These are phyloP conservation scores for Cyclanthera cordifolia DNA, from an alignment of 306 rosid genomes.

Conservation along the genomic window DNA sequence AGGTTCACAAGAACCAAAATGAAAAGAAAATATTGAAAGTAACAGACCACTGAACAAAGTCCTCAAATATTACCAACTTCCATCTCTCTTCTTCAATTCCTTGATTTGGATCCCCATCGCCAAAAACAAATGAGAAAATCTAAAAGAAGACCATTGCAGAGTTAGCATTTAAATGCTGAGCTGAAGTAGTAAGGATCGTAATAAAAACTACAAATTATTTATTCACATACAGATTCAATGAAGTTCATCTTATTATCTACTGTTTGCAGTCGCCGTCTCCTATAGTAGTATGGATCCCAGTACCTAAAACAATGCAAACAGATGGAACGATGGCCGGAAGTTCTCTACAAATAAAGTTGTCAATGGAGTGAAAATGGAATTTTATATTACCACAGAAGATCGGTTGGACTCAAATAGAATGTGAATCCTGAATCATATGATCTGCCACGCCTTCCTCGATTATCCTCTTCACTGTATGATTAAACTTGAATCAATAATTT, in stretches of 20 bases:
- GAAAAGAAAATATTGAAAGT: constrained; percentile 32
- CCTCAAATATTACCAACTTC: constrained; percentile 99
- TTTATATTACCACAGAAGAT: constrained; percentile 70
- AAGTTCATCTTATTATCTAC: constrained; percentile 72
- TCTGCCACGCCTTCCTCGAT: constrained; percentile 86
- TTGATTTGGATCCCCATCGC: constrained; percentile 99
- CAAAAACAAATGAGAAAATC: constrained; percentile 95
- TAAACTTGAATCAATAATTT: constrained; percentile 20
- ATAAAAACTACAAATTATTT: constrained; percentile 14
- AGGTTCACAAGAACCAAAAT: constrained; percentile 9
- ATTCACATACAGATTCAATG: constrained; percentile 72
- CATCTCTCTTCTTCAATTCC: constrained; percentile 99
- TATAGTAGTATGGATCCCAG: constrained; percentile 95
- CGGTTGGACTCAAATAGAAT: constrained; percentile 59
- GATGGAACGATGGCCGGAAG: constrained; percentile 13
- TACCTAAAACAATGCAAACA: constrained; percentile 42
- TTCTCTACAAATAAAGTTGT: constrained; percentile 11
- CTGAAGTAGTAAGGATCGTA: not conserved
- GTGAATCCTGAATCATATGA: constrained; percentile 71
- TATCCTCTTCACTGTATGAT: constrained; percentile 69
- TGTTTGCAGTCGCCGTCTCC: constrained; percentile 53
- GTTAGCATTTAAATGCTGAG: constrained; percentile 13
- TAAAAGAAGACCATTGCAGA: constrained; percentile 22
- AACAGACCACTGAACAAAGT: constrained; percentile 84
- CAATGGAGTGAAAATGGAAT: constrained; percentile 5